phyloP scores from a whole-genome alignment of 257 asterid genomes.

The Misopates orontium region DNA sequence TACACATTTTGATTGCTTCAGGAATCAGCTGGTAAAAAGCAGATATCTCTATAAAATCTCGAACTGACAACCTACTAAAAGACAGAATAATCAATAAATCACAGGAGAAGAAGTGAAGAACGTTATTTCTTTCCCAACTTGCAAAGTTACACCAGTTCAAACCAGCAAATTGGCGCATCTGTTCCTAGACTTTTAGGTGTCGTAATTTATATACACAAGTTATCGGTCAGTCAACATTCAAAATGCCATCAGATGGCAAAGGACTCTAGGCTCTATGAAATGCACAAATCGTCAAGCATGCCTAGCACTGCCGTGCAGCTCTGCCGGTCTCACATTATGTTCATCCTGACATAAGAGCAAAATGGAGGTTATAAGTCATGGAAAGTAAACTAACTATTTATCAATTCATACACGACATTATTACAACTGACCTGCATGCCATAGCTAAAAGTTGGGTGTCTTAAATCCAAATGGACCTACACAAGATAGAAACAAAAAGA shows the following conservation, averaged over 20 bases:
- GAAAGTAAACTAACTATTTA: constrained; percentile 12
- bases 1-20: too few species aligned
- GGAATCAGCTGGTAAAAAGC: constrained; percentile 4
- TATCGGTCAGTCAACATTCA: constrained; percentile 8
- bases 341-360: constrained; percentile 56
- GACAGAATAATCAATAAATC: neutral
- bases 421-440: constrained; percentile 65
- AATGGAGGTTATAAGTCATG: constrained; percentile 12
- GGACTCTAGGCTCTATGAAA: too few species aligned
- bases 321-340: constrained; percentile 59
- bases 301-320: constrained; percentile 58
- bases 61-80: neutral
- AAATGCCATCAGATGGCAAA: constrained; percentile 20
- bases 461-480: constrained; percentile 87
- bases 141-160: neutral
- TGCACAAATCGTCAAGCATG: constrained; percentile 44
- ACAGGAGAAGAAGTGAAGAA: neutral
- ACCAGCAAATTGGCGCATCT: constrained; percentile 13
- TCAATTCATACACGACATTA: constrained; percentile 10
- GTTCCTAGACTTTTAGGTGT: constrained; percentile 1
- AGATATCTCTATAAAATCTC: neutral
- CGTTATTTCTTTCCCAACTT: neutral
- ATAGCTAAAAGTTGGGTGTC: constrained; percentile 69
- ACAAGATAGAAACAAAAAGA: constrained; percentile 21
- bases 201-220: constrained; percentile 28